These are phyloP conservation scores for Hordeum vulgare DNA, from an alignment of 176 grass and related monocot species.

Conservation along the genomic window DNA sequence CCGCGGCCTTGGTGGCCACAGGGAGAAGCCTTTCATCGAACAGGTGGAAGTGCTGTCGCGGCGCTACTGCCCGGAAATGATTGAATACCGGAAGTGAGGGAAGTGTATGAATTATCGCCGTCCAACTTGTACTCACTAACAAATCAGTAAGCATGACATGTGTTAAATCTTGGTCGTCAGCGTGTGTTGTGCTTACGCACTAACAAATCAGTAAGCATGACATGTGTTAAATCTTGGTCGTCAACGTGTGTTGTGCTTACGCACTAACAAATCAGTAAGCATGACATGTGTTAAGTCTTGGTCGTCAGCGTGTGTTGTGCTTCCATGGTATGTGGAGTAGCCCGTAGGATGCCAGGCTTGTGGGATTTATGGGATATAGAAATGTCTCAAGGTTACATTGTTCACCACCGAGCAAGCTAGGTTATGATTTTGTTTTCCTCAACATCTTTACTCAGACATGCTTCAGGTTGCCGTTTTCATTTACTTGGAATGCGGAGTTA, in stretches of 20 bases:
- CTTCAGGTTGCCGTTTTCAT: too few relatives aligned
- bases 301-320: background rate
- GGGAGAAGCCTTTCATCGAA: constrained; percentile 67
- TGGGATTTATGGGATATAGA: background rate
- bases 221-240: too few relatives aligned
- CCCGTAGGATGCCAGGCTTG: background rate
- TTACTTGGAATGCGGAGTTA: too few relatives aligned
- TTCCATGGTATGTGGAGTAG: background rate
- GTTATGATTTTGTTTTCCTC: background rate
- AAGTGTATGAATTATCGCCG: background rate
- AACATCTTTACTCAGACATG: background rate
- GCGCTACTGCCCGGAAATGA: constrained; percentile 63
- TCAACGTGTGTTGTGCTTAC: too few relatives aligned
- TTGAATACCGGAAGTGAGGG: constrained; percentile 44
- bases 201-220: too few relatives aligned
- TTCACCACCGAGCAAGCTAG: background rate
- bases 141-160: background rate
- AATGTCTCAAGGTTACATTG: background rate
- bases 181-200: background rate
- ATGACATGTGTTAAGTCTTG: background rate
- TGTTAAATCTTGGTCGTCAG: background rate
- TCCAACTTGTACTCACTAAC: background rate
- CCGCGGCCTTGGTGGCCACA: constrained; percentile 40
- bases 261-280: background rate
- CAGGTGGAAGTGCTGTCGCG: constrained; percentile 53